phyloP scores from a whole-genome alignment of 2,329 filamentous ascomycete genomes.

The Calonectria pseudoturangicola region DNA sequence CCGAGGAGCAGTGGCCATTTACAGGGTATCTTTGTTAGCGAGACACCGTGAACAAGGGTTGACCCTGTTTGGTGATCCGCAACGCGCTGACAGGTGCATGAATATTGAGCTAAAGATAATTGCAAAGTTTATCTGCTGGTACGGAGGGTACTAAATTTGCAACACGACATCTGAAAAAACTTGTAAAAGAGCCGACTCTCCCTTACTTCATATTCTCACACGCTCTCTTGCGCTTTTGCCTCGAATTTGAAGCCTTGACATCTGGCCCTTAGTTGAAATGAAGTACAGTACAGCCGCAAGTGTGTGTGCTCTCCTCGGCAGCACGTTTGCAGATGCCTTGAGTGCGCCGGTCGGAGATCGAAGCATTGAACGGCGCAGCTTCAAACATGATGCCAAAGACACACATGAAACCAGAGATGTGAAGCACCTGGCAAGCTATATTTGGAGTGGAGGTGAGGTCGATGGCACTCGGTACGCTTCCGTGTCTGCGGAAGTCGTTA shows the following conservation, averaged over 20 bases:
- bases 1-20: conserved; percentile 3
- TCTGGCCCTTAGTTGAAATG: not conserved
- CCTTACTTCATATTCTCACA: not conserved
- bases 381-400: not conserved
- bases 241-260: not conserved
- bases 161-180: not conserved
- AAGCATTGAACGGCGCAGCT: not conserved
- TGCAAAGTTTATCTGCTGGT: not conserved
- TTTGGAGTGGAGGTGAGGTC: conserved; percentile 33
- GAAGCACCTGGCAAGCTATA: not conserved
- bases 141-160: not conserved
- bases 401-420: conserved; percentile 24
- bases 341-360: not conserved
- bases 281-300: not conserved
- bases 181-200: not conserved
- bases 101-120: not conserved
- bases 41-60: not conserved
- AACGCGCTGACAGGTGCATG: not conserved
- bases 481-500: conserved; percentile 33
- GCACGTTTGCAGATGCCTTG: not conserved
- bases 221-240: no score
- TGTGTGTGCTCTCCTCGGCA: not conserved
- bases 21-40: conserved; percentile 11
- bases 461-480: conserved; percentile 29
- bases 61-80: not conserved